Evolutionary conservation across 768 basidiomycete genomes (phyloP).

Genomic region (Cystofilobasidium ferigula): DNA sequence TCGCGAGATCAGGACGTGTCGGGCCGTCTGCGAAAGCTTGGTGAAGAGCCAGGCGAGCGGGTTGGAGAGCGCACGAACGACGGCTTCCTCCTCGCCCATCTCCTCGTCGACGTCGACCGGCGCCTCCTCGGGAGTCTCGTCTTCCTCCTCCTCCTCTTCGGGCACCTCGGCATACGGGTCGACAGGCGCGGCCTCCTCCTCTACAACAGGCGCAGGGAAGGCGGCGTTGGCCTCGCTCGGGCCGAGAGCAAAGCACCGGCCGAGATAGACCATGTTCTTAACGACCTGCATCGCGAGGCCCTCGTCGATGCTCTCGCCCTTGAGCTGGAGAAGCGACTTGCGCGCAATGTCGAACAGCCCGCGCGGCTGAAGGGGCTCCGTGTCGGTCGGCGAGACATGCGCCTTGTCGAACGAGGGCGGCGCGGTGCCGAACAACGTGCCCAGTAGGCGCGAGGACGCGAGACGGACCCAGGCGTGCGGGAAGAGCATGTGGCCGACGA

Average conservation of each 20-base stretch:
- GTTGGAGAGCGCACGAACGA: slow-evolving; percentile 36
- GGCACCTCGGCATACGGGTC: slow-evolving; percentile 17
- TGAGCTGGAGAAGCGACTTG: slow-evolving; percentile 65
- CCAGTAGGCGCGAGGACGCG: slow-evolving; percentile 64
- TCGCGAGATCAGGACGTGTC: slow-evolving; percentile 39
- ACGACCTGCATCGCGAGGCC: slow-evolving; percentile 68
- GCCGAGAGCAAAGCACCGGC: slow-evolving; percentile 59
- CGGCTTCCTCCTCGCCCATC: slow-evolving; percentile 31
- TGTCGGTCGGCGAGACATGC: slow-evolving; percentile 5
- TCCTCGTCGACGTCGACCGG: slow-evolving; percentile 34
- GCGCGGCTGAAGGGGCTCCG: slow-evolving; percentile 19
- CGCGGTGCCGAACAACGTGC: slow-evolving; percentile 50
- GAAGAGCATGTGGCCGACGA: slow-evolving; percentile 62
- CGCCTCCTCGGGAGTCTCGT: slow-evolving; percentile 27
- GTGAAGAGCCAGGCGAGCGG: slow-evolving; percentile 89
- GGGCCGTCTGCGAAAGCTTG: slow-evolving; percentile 75
- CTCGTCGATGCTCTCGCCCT: slow-evolving; percentile 66
- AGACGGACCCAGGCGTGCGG: slow-evolving; percentile 92
- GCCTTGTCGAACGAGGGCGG: slow-evolving; percentile 21
- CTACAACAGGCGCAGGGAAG: slow-evolving; percentile 29
- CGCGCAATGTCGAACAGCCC: slow-evolving; percentile 56
- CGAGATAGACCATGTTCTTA: slow-evolving; percentile 87
- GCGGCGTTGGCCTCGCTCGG: slow-evolving; percentile 6
- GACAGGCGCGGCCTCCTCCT: slow-evolving; percentile 28
- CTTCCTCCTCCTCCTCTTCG: slow-evolving; percentile 30